phyloP scores from a whole-genome alignment of 1,284 basidiomycete species.

The Fomitopsis schrenkii region DNA sequence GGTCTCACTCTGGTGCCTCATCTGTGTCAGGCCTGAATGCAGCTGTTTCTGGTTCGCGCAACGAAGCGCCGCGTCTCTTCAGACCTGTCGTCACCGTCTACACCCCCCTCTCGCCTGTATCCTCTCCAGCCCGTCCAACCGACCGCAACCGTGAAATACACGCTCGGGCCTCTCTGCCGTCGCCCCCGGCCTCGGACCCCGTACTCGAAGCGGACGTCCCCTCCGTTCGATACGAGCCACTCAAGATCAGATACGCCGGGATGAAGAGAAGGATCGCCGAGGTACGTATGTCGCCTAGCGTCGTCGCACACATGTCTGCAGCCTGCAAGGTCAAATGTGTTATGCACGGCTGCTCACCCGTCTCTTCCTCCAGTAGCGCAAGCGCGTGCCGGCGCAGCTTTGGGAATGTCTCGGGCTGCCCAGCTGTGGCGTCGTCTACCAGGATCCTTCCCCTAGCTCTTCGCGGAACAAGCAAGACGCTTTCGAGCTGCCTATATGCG shows the following conservation, averaged over 20 bases:
- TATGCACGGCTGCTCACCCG: not conserved
- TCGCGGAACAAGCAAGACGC: not conserved
- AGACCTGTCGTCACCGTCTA: not conserved
- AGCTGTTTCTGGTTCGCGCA: not conserved
- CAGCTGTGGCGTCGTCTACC: slow-evolving; percentile 2
- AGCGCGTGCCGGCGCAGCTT: not conserved
- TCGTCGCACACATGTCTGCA: not conserved
- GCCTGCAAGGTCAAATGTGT: too few relatives aligned
- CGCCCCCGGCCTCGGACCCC: slow-evolving; percentile 3
- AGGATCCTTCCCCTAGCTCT: not conserved
- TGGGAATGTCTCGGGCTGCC: slow-evolving; percentile 2
- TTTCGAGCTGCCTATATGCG: not conserved
- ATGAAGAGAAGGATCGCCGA: slow-evolving; percentile 2
- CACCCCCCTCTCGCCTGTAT: not conserved
- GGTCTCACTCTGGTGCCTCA: not conserved
- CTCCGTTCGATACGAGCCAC: not conserved
- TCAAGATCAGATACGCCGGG: not conserved
- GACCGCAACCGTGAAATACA: not conserved
- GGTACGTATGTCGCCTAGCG: not conserved
- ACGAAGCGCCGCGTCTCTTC: not conserved
- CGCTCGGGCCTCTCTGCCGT: slow-evolving; percentile 1
- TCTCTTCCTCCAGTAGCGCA: slow-evolving; percentile 2
- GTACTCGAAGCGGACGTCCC: not conserved
- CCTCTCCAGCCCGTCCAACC: not conserved
- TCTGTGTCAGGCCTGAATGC: not conserved